A percentile compares a stretch with the other conserved stretches of the same genome.
These are phyloP conservation scores for Pezicula neosporulosa DNA, from an alignment of 2,329 filamentous ascomycete genomes.

Conservation along the genomic window DNA sequence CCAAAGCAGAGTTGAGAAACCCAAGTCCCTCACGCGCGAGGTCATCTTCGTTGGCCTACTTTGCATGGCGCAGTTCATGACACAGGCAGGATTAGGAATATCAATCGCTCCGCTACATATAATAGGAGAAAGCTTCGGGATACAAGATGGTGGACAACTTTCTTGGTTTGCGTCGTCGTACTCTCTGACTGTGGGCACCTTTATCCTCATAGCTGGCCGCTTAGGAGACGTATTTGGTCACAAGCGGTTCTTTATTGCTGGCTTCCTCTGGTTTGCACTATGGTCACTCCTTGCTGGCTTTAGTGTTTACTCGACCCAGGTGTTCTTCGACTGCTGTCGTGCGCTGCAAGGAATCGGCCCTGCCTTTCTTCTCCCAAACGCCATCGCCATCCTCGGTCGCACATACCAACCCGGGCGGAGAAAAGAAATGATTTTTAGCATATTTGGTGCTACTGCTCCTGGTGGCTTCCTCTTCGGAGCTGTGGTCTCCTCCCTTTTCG, in stretches of 20 bases:
- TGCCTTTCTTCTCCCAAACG: conserved; percentile 47
- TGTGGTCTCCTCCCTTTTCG: conserved; percentile 36
- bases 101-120: conserved; percentile 43
- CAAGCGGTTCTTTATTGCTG: conserved; percentile 40
- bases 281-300: conserved; percentile 18
- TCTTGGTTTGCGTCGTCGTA: conserved; percentile 57
- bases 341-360: conserved; percentile 51
- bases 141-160: conserved; percentile 39
- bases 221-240: conserved; percentile 49
- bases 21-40: conserved; percentile 20
- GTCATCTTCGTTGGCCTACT: conserved; percentile 37
- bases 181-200: conserved; percentile 47
- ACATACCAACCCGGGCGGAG: conserved; percentile 42
- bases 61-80: conserved; percentile 43
- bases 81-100: conserved; percentile 41
- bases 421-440: conserved; percentile 39
- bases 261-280: conserved; percentile 33
- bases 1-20: conserved; percentile 1
- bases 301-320: conserved; percentile 6
- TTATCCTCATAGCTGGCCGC: conserved; percentile 47
- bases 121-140: conserved; percentile 41
- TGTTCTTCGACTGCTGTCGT: conserved; percentile 42
- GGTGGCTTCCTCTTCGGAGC: conserved; percentile 40
- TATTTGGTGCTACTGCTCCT: conserved; percentile 43
- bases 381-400: conserved; percentile 44